Base-by-base conservation (phyloP, 305 asterid genomes). In the Euphrasia arctica region DNA sequence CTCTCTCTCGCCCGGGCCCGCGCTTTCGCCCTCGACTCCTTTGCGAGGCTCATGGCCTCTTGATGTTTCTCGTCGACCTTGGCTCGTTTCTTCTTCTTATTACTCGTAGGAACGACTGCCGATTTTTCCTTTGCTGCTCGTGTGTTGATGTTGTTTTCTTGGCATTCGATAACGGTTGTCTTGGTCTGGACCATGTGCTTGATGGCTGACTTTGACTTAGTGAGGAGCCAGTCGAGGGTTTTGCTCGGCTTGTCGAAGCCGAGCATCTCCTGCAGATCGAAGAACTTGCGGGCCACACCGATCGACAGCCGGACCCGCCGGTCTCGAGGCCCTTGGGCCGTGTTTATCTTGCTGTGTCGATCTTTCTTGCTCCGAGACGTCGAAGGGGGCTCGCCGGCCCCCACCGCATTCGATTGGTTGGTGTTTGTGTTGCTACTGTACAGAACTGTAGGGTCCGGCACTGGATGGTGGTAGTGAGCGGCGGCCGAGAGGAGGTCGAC, bases 201-300 rank as follows among this genome's bases (percentile, higher is more conserved):
- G 9, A 89, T 83, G 71, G 97, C 86, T 5, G 79, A 5, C 13
- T 72, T 76, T 1, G 97, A 89, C 39, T 87, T 82, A 0, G 77
- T 81, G 9, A 90, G 82, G 9, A 90, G 77, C 97, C 97, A 90
- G 72, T 84, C 95, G 8, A 90, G 84, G 78, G 97, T 90, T 68
- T 83, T 82, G 82, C 97, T 90, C 1, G 96, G 89, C 76, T 85
- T 90, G 72, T 88, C 95, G 63, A 77, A 85, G 36, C 96, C 95
- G 66, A 90, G 74, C 67, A 79, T 69, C 61, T 88, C 96, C 70
- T 90, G 97, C 13, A 90, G 92, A 29, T 87, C 95, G 68, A 90
- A 90, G 80, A 90, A 90, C 77, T 80, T 82, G 3, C 88, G 70
- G 0, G 96, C 91, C 5, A 85, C 79, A 58, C 81, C 83, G 45